Evolutionary conservation across 495 filamentous ascomycete genomes (phyloP).

Genomic region (Beverwykella pulmonaria): DNA sequence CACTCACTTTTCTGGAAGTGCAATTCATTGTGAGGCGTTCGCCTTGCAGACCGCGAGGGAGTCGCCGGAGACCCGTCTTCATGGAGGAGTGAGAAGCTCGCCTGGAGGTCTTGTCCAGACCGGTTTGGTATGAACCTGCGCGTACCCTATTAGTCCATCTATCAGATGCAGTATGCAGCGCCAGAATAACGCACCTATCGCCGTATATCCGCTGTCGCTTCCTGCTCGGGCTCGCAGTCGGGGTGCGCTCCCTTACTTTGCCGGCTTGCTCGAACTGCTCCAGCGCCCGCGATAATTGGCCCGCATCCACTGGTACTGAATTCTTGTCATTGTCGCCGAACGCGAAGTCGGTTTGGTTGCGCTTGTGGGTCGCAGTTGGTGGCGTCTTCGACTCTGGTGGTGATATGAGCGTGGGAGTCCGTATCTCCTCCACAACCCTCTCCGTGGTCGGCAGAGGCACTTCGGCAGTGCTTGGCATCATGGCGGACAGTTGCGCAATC

Average conservation of each 20-base stretch:
- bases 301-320: constrained; percentile 63
- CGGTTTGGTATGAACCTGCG: constrained; percentile 92
- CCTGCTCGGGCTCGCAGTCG: constrained; percentile 76
- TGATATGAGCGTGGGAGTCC: constrained; percentile 44
- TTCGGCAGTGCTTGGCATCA: constrained; percentile 13
- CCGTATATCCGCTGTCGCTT: constrained; percentile 87
- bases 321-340: constrained; percentile 45
- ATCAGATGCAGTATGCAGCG: neutral
- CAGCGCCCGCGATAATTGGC: constrained; percentile 64
- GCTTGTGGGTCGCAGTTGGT: constrained; percentile 48
- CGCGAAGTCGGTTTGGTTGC: constrained; percentile 40
- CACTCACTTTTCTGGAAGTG: constrained; percentile 88
- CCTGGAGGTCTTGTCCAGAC: constrained; percentile 87
- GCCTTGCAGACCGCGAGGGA: constrained; percentile 78
- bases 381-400: constrained; percentile 52
- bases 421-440: constrained; percentile 26
- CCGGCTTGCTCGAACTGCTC: constrained; percentile 66
- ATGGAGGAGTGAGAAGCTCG: constrained; percentile 85
- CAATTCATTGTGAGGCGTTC: constrained; percentile 85
- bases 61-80: constrained; percentile 91
- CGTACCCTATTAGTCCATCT: constrained; percentile 14
- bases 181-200: constrained; percentile 61
- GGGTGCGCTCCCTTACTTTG: constrained; percentile 66
- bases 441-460: constrained; percentile 15
- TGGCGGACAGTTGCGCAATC: too few species aligned